A percentile compares a stretch with the other conserved stretches of the same genome.
Evolutionary conservation across 2,329 filamentous ascomycete species (phyloP).

Genomic region (Seiridium unicorne): DNA sequence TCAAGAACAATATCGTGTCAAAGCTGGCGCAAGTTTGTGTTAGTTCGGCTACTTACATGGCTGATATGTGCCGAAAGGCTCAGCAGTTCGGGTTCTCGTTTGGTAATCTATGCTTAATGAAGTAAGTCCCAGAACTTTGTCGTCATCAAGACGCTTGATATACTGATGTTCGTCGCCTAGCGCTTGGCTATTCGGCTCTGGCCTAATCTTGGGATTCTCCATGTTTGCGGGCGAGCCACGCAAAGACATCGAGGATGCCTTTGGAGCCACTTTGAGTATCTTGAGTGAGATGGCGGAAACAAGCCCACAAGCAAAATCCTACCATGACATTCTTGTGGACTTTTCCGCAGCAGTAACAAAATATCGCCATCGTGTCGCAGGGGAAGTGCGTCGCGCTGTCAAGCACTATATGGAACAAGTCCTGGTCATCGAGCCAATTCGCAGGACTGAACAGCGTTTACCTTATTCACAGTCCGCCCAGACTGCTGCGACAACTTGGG

Average conservation of each 20-base stretch:
- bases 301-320: background rate
- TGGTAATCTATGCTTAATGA: background rate
- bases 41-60: background rate
- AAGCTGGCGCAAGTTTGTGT: slow-evolving; percentile 3
- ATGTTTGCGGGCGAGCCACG: background rate
- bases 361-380: background rate
- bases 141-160: too few relatives aligned
- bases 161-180: background rate
- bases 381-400: background rate
- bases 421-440: background rate
- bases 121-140: background rate
- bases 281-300: background rate
- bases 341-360: background rate
- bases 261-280: background rate
- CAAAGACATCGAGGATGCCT: background rate
- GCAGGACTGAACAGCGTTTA: too few relatives aligned
- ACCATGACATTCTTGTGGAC: background rate
- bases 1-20: background rate
- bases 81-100: background rate
- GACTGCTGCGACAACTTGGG: too few relatives aligned
- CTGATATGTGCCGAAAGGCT: background rate
- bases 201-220: background rate
- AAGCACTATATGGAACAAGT: background rate
- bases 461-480: too few relatives aligned
- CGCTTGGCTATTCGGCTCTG: background rate